Base-by-base conservation (phyloP, 2,329 filamentous ascomycete species). In the Fusarium nurragi region DNA sequence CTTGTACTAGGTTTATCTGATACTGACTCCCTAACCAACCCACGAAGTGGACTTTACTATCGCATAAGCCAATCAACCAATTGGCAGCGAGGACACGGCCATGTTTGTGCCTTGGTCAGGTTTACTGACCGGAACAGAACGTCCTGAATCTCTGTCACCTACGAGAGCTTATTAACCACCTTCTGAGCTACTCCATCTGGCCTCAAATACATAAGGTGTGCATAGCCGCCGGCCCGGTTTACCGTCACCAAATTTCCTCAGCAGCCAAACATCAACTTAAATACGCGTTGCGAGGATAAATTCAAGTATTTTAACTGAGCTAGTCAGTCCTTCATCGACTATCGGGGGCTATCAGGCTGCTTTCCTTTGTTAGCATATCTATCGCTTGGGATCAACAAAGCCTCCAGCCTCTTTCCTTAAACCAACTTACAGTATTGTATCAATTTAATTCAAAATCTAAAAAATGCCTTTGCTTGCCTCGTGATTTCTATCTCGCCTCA, bases 81-180 rank as follows among this genome's bases (percentile, higher is more conserved):
- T 67, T 38, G 46, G 58, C 28, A 32, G 21, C 18, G 28, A 53
- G 59, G 39, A 61, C 48, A 55, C 32, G 45, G 28, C 64, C 68
- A 71, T 71, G 64, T 59, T 69, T 53, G 50, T 44, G 23, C 19
- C 57, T 64, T 58, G 53, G 46, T 51, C 56, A 57, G 52, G 49
- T 60, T 43, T 57, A 59, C 71, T 67, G 62, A 38, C 65, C 69
- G 69, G 67, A 64, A 46, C 59, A 65, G 48, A 66, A 36, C n/a
- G 47, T 67, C 64, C 64, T 61, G 22, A 30, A 50, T 23, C n/a
- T 64, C 34, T 49, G 47, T 39, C 44, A 53, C 32, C 25, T 43
- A 28, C n/a, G n/a, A n/a, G n/a, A n/a, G n/a, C n/a, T n/a, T n/a
- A n/a, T n/a, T n/a, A n/a, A n/a, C n/a, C n/a, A n/a, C n/a, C 28